A percentile compares a stretch with the other conserved stretches of the same genome.
Conservation (phyloP, 805 yeast genomes). For the Saturnispora silvae region DNA sequence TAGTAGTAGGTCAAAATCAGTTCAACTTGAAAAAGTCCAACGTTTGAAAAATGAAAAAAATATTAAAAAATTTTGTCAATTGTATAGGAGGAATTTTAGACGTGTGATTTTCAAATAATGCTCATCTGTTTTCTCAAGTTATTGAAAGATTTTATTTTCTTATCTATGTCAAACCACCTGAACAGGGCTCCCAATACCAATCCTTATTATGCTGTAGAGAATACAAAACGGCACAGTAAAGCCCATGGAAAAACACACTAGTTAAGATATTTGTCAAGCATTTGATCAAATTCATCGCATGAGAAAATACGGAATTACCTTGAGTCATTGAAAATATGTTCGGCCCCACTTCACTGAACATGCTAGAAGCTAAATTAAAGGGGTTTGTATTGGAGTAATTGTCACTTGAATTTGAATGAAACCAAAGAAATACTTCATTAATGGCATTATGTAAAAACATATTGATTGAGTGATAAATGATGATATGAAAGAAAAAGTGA, state of each 20-base stretch:
- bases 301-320: background rate
- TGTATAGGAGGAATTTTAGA: no score
- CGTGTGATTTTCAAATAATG: no score
- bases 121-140: no score
- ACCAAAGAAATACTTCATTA: background rate
- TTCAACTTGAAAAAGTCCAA: no score
- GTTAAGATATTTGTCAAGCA: background rate
- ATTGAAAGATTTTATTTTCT: no score
- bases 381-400: background rate
- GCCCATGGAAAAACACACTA: background rate
- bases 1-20: no score
- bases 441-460: background rate
- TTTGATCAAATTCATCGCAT: background rate
- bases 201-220: background rate
- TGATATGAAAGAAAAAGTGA: slow-evolving; percentile 2
- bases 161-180: no score
- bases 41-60: no score
- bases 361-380: background rate
- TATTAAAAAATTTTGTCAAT: no score
- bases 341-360: background rate
- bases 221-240: background rate
- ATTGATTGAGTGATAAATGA: slow-evolving; percentile 5
- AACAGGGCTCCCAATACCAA: background rate
- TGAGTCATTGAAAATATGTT: background rate
- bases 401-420: background rate